Percentiles rank a stretch among this genome's conserved stretches.
These are phyloP conservation scores for Dipodascus albidus DNA, from an alignment of 805 yeast genomes.

Conservation along the genomic window DNA sequence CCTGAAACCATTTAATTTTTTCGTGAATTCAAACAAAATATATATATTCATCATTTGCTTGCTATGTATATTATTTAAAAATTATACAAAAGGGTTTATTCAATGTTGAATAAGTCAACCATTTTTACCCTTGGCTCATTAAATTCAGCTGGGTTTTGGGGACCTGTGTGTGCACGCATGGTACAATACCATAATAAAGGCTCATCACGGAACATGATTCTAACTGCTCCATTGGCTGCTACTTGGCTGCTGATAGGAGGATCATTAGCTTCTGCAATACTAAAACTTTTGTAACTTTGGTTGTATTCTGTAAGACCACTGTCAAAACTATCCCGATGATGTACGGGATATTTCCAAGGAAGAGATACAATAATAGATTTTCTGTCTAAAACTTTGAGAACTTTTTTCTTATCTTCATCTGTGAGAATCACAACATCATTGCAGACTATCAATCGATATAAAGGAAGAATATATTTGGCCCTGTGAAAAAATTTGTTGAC, in stretches of 20 bases:
- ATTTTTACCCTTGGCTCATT: background rate
- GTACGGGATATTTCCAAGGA: constrained; percentile 1
- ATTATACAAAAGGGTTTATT: no score
- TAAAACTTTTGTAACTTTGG: background rate
- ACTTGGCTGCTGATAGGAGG: background rate
- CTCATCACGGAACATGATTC: background rate
- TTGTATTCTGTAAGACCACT: background rate
- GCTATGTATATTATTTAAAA: no score
- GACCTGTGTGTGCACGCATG: background rate
- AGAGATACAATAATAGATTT: background rate
- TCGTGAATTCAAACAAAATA: background rate
- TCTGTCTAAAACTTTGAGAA: constrained; percentile 2
- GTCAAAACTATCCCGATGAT: background rate
- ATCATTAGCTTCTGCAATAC: background rate
- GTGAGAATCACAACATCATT: constrained; percentile 6
- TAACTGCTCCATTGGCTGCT: background rate
- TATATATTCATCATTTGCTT: no score
- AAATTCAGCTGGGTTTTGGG: background rate
- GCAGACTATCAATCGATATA: constrained; percentile 5
- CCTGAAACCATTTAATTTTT: constrained; percentile 33
- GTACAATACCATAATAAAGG: background rate
- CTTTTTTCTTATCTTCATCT: constrained; percentile 4
- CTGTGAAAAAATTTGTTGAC: constrained; percentile 3
- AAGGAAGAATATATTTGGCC: background rate
- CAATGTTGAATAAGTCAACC: background rate